phyloP scores from a whole-genome alignment of 768 basidiomycete species.

The Trametes gibbosa region DNA sequence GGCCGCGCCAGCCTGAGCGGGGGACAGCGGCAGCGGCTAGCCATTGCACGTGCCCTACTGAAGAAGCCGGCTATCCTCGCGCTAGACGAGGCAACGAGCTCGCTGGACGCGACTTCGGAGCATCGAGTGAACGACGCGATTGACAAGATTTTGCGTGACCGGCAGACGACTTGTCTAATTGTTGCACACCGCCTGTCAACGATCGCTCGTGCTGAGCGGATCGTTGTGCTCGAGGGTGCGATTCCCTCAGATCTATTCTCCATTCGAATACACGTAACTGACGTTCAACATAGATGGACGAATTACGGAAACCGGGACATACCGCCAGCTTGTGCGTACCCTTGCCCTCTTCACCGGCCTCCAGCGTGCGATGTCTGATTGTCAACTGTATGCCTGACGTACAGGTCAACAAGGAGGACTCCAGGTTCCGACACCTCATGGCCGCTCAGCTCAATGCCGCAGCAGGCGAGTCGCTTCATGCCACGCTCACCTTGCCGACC shows the following conservation, averaged over 20 bases:
- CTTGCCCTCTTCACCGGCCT: no score
- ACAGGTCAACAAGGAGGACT: conserved; percentile 64
- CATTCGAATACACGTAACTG: background rate
- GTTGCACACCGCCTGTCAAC: conserved; percentile 90
- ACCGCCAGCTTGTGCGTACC: conserved; percentile 63
- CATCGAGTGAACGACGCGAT: conserved; percentile 88
- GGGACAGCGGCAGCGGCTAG: conserved; percentile 78
- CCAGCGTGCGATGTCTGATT: background rate
- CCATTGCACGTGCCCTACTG: conserved; percentile 83
- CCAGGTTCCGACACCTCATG: conserved; percentile 85
- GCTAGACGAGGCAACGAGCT: conserved; percentile 87
- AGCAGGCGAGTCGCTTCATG: conserved; percentile 17
- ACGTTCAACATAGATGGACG: conserved; percentile 51
- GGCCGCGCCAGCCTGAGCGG: conserved; percentile 70
- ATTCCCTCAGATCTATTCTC: background rate
- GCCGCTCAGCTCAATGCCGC: conserved; percentile 77
- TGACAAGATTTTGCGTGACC: conserved; percentile 76
- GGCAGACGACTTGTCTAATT: conserved; percentile 83
- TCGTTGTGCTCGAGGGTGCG: conserved; percentile 86
- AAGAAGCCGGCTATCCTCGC: conserved; percentile 87
- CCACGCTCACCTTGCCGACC: background rate
- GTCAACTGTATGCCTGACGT: background rate
- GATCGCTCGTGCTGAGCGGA: conserved; percentile 84
- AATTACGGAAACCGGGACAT: conserved; percentile 81
- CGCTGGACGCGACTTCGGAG: conserved; percentile 87